Evolutionary conservation across 768 basidiomycete species (phyloP), one percentile per base, ranked within the genome.

Genomic region (Lentinula edodes): DNA sequence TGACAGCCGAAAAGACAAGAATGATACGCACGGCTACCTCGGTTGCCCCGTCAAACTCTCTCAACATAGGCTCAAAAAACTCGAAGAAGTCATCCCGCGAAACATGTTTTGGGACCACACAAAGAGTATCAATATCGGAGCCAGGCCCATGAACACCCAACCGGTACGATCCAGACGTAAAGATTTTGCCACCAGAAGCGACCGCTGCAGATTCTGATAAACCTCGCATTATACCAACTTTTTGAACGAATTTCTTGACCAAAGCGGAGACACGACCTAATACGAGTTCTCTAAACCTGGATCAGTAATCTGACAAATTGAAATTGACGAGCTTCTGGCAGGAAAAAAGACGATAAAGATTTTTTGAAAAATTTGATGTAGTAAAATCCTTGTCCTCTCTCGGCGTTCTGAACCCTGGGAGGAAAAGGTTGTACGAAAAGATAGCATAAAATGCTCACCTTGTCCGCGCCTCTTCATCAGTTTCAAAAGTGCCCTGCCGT

Each of bases 111-210:
- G 97, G 97, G 41, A 96, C 97, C 39, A 98, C 96, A 70, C 93
- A 91, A 20, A 99, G 77, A n/a, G 95, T 97, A 78, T 99, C 97
- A 72, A 99, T 98, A 83, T 99, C 96, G 53, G 89, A 82, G 3
- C 93, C 91, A 39, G 96, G 97, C 12, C 93, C 93, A 74, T 98
- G 97, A 20, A 98, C 97, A 62, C 97, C 97, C 53, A 99, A 78
- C 68, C 97, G 90, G 80, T 98, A 98, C 56, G 95, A 98, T 45
- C 97, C 97, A 73, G 96, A 99, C 6, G 97, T 98, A 74, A 94
- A 99, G 72, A 99, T 98, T 80, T 98, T 96, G 65, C 95, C 97
- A 56, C 97, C 97, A 8, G 97, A 93, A 52, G 91, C 88, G 56
- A 76, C 84, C 8, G 96, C 95, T 1, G 93, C 90, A 18, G 88